Evolutionary conservation across 148 eudicot species (phyloP).

Genomic region (Limonium bicolor): DNA sequence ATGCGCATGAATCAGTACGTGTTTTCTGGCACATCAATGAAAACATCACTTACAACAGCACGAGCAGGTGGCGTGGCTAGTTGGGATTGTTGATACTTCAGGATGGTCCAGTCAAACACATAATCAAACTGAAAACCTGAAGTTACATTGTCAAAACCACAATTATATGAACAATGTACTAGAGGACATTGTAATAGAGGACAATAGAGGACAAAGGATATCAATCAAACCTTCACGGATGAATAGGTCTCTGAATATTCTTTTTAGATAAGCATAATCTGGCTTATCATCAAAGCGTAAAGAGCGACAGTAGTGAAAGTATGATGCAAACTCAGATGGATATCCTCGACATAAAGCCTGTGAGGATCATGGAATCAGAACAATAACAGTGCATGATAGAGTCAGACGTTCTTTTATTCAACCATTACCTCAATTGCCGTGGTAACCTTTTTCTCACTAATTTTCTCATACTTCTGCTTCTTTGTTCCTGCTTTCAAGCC

Average conservation of each 20-base stretch:
- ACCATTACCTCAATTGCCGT: constrained; percentile 79
- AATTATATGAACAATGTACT: background rate
- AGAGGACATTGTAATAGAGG: background rate
- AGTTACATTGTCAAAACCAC: constrained; percentile 2
- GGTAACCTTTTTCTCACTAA: constrained; percentile 81
- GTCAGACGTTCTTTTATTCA: background rate
- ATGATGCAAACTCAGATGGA: constrained; percentile 89
- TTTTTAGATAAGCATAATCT: constrained; percentile 82
- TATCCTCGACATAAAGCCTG: constrained; percentile 79
- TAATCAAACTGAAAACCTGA: constrained; percentile 96
- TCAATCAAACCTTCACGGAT: constrained; percentile 76
- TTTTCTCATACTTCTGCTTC: constrained; percentile 90
- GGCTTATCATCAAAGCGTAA: constrained; percentile 93
- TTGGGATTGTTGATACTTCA: constrained; percentile 98
- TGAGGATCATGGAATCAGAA: constrained; percentile 2
- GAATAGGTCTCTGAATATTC: constrained; percentile 90
- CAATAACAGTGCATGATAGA: background rate
- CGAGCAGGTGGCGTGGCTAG: constrained; percentile 60
- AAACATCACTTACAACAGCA: constrained; percentile 31
- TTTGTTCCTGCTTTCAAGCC: constrained; percentile 90
- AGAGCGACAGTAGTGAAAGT: constrained; percentile 90
- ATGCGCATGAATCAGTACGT: no score
- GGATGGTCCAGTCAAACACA: constrained; percentile 95
- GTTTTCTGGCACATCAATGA: no score
- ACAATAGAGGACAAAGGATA: background rate